Conservation (phyloP, 306 rosid genomes). For the Parietaria judaica region DNA sequence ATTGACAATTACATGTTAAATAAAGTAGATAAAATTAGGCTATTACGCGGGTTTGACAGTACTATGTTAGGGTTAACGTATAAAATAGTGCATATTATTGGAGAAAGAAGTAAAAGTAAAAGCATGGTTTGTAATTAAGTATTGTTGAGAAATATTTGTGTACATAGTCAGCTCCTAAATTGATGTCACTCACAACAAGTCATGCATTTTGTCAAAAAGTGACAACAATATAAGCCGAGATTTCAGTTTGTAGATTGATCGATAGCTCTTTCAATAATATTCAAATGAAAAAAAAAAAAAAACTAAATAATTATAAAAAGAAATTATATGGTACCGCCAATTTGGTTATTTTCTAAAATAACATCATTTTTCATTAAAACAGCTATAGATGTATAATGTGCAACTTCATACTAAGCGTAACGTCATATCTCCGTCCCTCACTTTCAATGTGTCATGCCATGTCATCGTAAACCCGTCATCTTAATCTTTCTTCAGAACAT, state of each 20-base stretch:
- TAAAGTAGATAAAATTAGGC: not conserved
- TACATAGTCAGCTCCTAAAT: constrained; percentile 7
- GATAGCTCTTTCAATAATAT: not conserved
- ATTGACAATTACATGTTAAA: not conserved
- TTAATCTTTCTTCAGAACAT: too few species aligned
- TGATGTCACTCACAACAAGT: not conserved
- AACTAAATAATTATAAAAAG: not conserved
- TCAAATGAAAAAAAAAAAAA: not conserved
- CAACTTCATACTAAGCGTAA: too few species aligned
- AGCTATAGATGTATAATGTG: too few species aligned
- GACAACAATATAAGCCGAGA: constrained; percentile 4
- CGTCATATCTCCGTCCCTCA: too few species aligned
- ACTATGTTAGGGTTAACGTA: not conserved
- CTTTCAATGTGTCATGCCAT: too few species aligned
- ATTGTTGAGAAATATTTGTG: not conserved
- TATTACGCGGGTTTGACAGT: constrained; percentile 12
- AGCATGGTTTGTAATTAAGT: not conserved
- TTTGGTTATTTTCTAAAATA: too few species aligned
- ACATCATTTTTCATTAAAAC: too few species aligned
- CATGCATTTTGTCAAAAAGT: constrained; percentile 1
- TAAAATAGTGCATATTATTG: not conserved
- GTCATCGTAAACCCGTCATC: too few species aligned
- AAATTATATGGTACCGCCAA: too few species aligned
- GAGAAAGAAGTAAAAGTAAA: constrained; percentile 5
- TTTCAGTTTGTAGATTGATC: constrained; percentile 10